Base-by-base conservation (phyloP, 2,329 filamentous ascomycete species). In the Ophiostoma ips region DNA sequence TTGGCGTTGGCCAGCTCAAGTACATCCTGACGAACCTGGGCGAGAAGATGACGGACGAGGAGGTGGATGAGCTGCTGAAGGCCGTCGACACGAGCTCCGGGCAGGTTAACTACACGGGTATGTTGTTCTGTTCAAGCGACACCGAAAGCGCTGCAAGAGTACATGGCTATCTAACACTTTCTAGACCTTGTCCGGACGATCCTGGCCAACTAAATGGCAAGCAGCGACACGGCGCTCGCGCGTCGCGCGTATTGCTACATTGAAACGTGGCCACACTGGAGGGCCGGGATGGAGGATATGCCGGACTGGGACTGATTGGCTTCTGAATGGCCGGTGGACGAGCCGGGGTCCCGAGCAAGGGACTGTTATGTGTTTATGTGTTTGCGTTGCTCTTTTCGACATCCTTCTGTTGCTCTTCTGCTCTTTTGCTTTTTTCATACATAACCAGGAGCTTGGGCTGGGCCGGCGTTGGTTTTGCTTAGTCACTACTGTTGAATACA, bases 21-120 rank as follows among this genome's bases (percentile, higher is more conserved):
- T 98, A 98, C 71, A 90, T 98, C 65, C 71, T 98, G 62, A 98
- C 92, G 51, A 96, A 96, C 66, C 71, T 98, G 61, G 92, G 92
- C 61, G 92, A 98, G 82, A 96, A 96, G 77, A 95, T 98, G 88
- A 87, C 84, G 55, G 90, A 98, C 61, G 92, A 96, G 56, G 92
- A 98, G 75, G 92, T 98, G 46, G 90, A 96, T 66, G 92, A 98
- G 76, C 77, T 98, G 64, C 81, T 98, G 67, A 98, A 96, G 81
- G 88, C 89, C 0, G 90, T 96, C 57, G 92, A 98, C 66, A 94
- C 89, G 54, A 92, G 84, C 69, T 90, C 84, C 50, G 89, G 90
- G 59, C 89, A 96, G 77, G 87, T 98, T 68, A 95, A 96, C 73
- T 98, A 98, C 68, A 89, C 84, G 58, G 88, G 87, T 92, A 73